A percentile compares a stretch with the other conserved stretches of the same genome.
These are phyloP conservation scores for Candida ipomoeae DNA, from an alignment of 805 yeast species.

Conservation along the genomic window DNA sequence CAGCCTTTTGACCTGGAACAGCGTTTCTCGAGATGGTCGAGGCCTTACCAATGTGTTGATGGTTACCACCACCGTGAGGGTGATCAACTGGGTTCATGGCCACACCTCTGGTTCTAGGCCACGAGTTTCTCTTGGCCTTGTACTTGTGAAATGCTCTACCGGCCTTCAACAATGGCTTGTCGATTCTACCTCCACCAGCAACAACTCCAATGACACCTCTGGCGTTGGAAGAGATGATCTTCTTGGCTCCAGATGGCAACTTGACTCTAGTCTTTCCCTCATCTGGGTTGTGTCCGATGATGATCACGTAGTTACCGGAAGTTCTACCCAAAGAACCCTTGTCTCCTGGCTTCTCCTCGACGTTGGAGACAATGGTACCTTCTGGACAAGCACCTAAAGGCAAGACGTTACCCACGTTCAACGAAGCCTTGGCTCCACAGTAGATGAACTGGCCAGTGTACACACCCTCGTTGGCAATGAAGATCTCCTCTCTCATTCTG, in stretches of 20 bases:
- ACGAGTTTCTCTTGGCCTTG: slow-evolving; percentile 70
- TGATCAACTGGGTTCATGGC: slow-evolving; percentile 99
- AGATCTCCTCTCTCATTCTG: slow-evolving; percentile 96
- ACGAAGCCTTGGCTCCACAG: slow-evolving; percentile 99
- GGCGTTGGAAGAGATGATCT: slow-evolving; percentile 89
- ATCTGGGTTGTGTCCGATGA: slow-evolving; percentile 98
- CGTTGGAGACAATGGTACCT: slow-evolving; percentile 98
- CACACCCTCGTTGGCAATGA: slow-evolving; percentile 99
- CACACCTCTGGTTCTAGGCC: slow-evolving; percentile 99
- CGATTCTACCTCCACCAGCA: slow-evolving; percentile 99
- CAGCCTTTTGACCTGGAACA: slow-evolving; percentile 99
- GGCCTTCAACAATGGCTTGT: slow-evolving; percentile 99
- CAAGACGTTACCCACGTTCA: slow-evolving; percentile 99
- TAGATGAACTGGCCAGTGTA: slow-evolving; percentile 99
- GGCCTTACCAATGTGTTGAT: slow-evolving; percentile 98
- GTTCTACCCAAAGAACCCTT: slow-evolving; percentile 99
- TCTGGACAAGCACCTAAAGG: slow-evolving; percentile 98
- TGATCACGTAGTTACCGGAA: slow-evolving; percentile 98
- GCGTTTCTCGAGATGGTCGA: slow-evolving; percentile 99
- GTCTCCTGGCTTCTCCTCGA: slow-evolving; percentile 98
- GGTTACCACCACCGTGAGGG: slow-evolving; percentile 99
- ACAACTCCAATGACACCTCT: slow-evolving; percentile 99
- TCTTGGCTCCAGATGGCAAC: slow-evolving; percentile 99
- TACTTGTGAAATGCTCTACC: slow-evolving; percentile 95
- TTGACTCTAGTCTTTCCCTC: slow-evolving; percentile 99